Base-by-base conservation (phyloP, 2,329 filamentous ascomycete genomes). In the Chaetomium olivaceum region DNA sequence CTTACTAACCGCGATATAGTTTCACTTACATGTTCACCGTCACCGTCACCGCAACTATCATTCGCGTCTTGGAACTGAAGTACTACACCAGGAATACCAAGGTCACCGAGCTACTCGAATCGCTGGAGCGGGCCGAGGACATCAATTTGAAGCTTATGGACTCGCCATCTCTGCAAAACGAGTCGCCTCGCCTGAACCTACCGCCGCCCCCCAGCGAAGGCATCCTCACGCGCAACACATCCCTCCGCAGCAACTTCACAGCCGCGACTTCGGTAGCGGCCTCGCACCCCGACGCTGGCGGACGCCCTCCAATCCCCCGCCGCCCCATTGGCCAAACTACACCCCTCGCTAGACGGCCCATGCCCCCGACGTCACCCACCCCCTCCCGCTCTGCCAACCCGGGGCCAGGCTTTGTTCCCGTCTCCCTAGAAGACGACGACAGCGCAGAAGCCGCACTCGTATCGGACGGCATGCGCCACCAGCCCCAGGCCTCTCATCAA, bases 11-110 rank as follows among this genome's bases (percentile, higher is more conserved):
- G 7, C 36, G 1, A 16, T 11, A 6, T 46, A 70, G 67, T 39
- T 67, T 71, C 33, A 67, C 66, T 1, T 67, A 70, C 67, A 71
- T 69, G 1, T 58, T 69, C 50, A 70, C 69, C 14, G 66, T 69
- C 50, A 70, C 69, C 14, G 66, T 70, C 8, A 62, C 64, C 51
- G 61, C 66, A 14, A 68, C 67, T 36, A 33, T 64, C 6, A 50
- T 70, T n/a, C 67, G 74, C 16, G 73, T 78, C 25, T 72, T 71
- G 54, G 73, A 78, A 48, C 69, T 65, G n/a, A 67, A 69, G 19
- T 75, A 76, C 66, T 75, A 76, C 66, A 71, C 66, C 31, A 72
- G 68, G 19, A 71, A 71, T 31, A 71, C 70, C 19, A 67, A 67
- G 36, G 64, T 73, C 33, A 68, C 73, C 33, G 67, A 73, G 55